Conservation (phyloP, 768 basidiomycete genomes). For the Botryobasidium botryosum region DNA sequence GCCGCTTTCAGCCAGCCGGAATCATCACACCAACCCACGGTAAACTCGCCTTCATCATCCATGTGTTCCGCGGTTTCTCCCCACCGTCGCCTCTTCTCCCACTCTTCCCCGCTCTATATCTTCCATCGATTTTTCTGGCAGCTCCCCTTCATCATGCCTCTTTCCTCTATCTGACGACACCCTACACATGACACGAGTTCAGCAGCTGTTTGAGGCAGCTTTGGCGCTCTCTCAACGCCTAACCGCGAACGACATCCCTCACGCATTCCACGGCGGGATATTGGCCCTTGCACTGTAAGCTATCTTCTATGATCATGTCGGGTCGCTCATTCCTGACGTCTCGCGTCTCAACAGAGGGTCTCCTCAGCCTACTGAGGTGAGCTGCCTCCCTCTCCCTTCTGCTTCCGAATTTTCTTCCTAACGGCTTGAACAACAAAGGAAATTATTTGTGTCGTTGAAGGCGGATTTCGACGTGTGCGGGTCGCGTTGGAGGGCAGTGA, state of each 20-base stretch:
- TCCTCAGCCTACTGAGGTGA: constrained; percentile 45
- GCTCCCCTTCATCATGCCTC: constrained; percentile 26
- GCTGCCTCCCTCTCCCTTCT: constrained; percentile 12
- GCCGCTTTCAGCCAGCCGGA: background rate
- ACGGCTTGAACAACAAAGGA: constrained; percentile 34
- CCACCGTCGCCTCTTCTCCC: constrained; percentile 14
- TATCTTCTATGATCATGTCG: background rate
- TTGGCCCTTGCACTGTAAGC: constrained; percentile 41
- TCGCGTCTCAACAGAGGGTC: constrained; percentile 23
- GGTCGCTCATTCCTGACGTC: background rate
- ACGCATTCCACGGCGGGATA: constrained; percentile 68
- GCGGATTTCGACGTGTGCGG: constrained; percentile 65
- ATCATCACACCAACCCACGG: background rate
- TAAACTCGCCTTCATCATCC: background rate
- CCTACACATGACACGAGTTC: constrained; percentile 46
- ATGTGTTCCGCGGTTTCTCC: background rate
- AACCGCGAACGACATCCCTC: constrained; percentile 38
- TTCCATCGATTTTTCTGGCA: constrained; percentile 26
- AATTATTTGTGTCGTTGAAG: constrained; percentile 71
- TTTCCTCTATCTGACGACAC: constrained; percentile 15
- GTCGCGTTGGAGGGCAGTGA: constrained; percentile 51
- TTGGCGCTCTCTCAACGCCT: constrained; percentile 53
- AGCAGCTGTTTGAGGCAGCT: constrained; percentile 63
- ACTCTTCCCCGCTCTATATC: constrained; percentile 20
- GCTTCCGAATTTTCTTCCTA: background rate